phyloP scores from a whole-genome alignment of 176 grass and related monocot genomes.

The Saccharum spontaneum region DNA sequence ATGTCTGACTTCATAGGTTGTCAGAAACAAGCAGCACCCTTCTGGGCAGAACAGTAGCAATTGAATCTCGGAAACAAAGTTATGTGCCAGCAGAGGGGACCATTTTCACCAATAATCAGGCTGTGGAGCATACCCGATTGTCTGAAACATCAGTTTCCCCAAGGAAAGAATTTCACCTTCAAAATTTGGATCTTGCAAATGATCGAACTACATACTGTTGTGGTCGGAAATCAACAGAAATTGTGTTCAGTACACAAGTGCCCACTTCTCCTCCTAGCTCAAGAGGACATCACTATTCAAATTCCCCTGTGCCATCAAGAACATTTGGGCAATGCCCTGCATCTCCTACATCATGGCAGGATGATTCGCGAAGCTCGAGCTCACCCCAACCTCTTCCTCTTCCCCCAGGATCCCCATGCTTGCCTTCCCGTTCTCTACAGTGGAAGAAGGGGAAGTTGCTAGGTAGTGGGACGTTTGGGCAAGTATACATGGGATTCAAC shows the following conservation, averaged over 20 bases:
- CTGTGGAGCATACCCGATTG: constrained; percentile 40
- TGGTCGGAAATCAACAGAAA: constrained; percentile 55
- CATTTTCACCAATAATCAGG: constrained; percentile 37
- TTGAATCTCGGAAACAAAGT: constrained; percentile 42
- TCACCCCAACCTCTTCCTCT: constrained; percentile 69
- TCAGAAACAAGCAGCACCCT: constrained; percentile 30
- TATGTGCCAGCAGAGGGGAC: constrained; percentile 28
- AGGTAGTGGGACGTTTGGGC: constrained; percentile 86
- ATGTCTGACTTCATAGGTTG: constrained; percentile 32
- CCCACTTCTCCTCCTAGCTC: constrained; percentile 42
- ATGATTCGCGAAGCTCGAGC: constrained; percentile 49
- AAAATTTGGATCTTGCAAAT: constrained; percentile 41
- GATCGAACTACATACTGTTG: constrained; percentile 31
- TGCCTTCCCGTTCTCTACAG: constrained; percentile 45
- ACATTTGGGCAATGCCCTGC: constrained; percentile 48
- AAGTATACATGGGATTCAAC: constrained; percentile 85
- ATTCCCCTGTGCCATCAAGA: constrained; percentile 47
- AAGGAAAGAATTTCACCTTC: constrained; percentile 42
- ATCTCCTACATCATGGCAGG: constrained; percentile 61
- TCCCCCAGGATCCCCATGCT: constrained; percentile 59
- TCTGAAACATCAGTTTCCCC: constrained; percentile 47
- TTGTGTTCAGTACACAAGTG: constrained; percentile 37
- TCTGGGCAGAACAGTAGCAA: constrained; percentile 25
- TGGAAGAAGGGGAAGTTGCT: constrained; percentile 88
- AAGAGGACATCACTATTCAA: constrained; percentile 39